Conservation (phyloP, 345 rosid species). For the Litchi chinensis region DNA sequence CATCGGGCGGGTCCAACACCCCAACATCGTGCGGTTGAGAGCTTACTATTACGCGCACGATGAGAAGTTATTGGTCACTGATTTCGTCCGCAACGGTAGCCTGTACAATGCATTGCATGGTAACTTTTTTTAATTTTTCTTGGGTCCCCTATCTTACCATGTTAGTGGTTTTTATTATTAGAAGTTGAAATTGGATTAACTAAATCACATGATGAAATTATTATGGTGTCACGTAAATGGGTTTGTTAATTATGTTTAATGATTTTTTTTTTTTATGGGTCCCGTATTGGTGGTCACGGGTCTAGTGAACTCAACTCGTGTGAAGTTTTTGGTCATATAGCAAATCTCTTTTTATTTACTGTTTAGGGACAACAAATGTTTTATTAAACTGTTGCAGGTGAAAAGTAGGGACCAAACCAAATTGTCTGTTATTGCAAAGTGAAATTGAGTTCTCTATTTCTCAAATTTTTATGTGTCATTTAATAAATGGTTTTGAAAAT, state of each 20-base stretch:
- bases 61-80: slow-evolving; percentile 83
- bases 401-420: neutral
- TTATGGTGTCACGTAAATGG: neutral
- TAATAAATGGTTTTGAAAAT: too few relatives aligned
- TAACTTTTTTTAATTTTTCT: slow-evolving; percentile 42
- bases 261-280: neutral
- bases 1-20: slow-evolving; percentile 71
- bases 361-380: too few relatives aligned
- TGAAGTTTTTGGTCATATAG: neutral
- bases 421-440: neutral
- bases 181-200: neutral
- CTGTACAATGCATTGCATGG: slow-evolving; percentile 79
- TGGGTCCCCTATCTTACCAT: neutral
- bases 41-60: slow-evolving; percentile 86
- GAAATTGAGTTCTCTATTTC: neutral
- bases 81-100: slow-evolving; percentile 80
- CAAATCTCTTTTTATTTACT: too few relatives aligned
- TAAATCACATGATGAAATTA: neutral
- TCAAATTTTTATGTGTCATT: neutral
- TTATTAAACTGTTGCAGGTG: too few relatives aligned
- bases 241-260: neutral
- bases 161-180: neutral
- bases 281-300: neutral
- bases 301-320: neutral
- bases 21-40: slow-evolving; percentile 71